Conservation (phyloP, 441 rosid genomes). For the Aleurites moluccanus region DNA sequence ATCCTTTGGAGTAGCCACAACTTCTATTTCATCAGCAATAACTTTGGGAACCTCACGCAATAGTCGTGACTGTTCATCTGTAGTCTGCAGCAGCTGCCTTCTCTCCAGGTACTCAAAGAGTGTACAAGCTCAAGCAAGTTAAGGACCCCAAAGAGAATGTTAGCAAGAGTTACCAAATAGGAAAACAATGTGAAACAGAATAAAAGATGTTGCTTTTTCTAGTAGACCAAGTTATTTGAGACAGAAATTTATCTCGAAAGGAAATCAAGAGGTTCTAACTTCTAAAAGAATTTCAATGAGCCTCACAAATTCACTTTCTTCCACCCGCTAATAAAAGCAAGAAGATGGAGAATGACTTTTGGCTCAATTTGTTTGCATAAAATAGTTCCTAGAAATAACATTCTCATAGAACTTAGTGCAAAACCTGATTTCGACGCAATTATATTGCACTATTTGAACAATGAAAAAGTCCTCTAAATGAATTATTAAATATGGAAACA, state of each 20-base stretch:
- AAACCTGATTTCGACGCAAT: neutral
- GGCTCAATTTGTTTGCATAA: neutral
- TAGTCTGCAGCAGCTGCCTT: conserved; percentile 62
- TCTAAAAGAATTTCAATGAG: neutral
- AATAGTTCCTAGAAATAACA: neutral
- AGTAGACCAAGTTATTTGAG: conserved; percentile 2
- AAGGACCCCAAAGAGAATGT: conserved; percentile 42
- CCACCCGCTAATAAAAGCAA: neutral
- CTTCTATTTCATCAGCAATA: conserved; percentile 58
- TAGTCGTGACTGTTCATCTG: conserved; percentile 63
- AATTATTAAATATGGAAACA: neutral
- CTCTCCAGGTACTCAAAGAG: conserved; percentile 73
- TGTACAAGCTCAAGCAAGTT: conserved; percentile 50
- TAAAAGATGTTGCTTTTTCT: neutral
- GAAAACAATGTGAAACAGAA: neutral
- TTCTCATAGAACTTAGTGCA: neutral
- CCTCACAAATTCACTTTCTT: neutral
- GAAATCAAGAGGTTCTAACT: neutral
- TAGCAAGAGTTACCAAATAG: neutral
- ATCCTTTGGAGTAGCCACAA: conserved; percentile 32
- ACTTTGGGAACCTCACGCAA: conserved; percentile 63
- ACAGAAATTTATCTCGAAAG: neutral
- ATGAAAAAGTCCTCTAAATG: neutral
- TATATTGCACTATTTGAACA: neutral
- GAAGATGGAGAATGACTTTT: neutral